Conservation (phyloP, 2,329 filamentous ascomycete genomes). For the Chrysoporthe austroafricana region DNA sequence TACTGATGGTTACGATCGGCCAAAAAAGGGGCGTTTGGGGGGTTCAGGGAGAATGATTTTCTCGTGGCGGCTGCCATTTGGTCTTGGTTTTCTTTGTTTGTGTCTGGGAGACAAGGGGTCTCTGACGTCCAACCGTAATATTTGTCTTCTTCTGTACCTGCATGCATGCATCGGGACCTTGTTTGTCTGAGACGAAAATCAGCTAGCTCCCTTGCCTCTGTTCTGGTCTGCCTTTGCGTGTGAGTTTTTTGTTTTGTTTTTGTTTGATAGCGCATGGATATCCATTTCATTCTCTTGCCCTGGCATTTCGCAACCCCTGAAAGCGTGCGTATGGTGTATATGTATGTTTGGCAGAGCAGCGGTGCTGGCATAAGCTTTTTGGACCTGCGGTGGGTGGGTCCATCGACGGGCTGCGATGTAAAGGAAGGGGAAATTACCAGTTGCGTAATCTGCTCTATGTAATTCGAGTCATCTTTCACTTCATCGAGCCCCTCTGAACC, state of each 20-base stretch:
- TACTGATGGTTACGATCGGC: slow-evolving; percentile 25
- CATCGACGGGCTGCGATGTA: no score
- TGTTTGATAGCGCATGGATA: slow-evolving; percentile 12
- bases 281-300: slow-evolving; percentile 3
- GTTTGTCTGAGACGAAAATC: neutral
- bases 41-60: neutral
- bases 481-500: no score
- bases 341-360: no score
- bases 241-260: neutral
- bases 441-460: no score
- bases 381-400: no score
- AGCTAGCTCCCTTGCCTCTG: neutral
- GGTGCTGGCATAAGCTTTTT: no score
- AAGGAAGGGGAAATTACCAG: no score
- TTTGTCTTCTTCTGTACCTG: neutral
- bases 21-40: neutral
- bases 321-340: neutral
- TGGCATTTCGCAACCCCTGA: neutral
- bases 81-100: neutral
- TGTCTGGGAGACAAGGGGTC: neutral
- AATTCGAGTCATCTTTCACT: no score
- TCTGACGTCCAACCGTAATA: neutral
- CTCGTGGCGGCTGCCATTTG: neutral
- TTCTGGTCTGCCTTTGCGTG: neutral
- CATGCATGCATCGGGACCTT: neutral